Conservation (phyloP, 208 protist genomes). For the Porcisia hertigi region DNA sequence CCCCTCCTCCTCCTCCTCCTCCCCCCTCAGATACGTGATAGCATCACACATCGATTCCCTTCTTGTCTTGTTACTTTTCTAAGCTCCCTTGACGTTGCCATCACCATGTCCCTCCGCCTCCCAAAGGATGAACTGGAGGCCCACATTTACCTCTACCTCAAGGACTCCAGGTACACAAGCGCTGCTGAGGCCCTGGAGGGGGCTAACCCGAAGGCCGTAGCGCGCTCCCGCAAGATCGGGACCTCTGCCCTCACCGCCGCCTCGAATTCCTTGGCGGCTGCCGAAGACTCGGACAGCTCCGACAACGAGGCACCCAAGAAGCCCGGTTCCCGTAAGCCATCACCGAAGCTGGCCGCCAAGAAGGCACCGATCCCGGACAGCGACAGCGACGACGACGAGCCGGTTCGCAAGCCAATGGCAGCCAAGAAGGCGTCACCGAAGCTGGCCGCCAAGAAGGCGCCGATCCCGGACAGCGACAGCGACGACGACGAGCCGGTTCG, state of each 20-base stretch:
- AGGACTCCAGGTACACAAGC: conserved; percentile 64
- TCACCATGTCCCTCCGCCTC: conserved; percentile 55
- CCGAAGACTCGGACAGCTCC: conserved; percentile 18
- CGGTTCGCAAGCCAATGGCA: conserved; percentile 43
- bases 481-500: conserved; percentile 62
- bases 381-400: conserved; percentile 57
- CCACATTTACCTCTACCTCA: conserved; percentile 86
- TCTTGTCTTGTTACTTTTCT: background rate
- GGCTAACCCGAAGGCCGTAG: conserved; percentile 63
- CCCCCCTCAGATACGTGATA: background rate
- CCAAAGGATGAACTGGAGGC: conserved; percentile 83
- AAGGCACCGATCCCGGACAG: conserved; percentile 41
- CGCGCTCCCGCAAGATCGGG: conserved; percentile 48
- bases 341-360: conserved; percentile 48
- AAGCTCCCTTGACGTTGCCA: background rate
- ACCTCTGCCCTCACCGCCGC: conserved; percentile 54
- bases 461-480: conserved; percentile 32
- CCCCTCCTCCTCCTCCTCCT: background rate
- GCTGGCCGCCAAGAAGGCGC: conserved; percentile 38
- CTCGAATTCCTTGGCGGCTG: conserved; percentile 33
- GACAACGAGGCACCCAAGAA: conserved; percentile 39
- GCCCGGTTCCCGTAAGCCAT: conserved; percentile 15
- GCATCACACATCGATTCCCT: background rate
- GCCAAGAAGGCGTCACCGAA: conserved; percentile 41
- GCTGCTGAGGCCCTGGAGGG: conserved; percentile 74